These are phyloP conservation scores for Sherardia arvensis DNA, from an alignment of 257 asterid genomes.

Conservation along the genomic window DNA sequence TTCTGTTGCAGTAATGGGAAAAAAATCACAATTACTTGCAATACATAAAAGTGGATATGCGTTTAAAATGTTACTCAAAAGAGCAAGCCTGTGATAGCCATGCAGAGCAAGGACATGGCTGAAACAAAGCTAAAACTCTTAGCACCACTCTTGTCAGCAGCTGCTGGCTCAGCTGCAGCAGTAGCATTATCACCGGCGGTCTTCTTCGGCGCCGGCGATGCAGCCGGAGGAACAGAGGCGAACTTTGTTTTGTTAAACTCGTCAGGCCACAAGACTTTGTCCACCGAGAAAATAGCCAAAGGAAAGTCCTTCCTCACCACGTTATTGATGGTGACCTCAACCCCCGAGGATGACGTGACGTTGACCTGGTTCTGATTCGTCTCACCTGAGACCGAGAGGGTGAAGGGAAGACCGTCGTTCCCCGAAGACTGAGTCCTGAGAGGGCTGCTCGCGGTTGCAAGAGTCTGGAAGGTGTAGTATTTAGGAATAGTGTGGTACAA, in stretches of 20 bases:
- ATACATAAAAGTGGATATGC: background rate
- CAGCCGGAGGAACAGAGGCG: background rate
- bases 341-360: slow-evolving; percentile 30
- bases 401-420: slow-evolving; percentile 38
- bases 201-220: background rate
- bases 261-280: background rate
- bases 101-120: slow-evolving; percentile 23
- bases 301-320: background rate
- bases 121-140: background rate
- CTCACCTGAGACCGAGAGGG: slow-evolving; percentile 30
- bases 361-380: slow-evolving; percentile 43
- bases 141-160: background rate
- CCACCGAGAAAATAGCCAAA: background rate
- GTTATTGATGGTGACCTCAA: background rate
- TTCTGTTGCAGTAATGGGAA: no score
- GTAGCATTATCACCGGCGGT: background rate
- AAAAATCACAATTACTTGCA: background rate
- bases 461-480: slow-evolving; percentile 39
- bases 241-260: background rate
- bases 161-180: background rate
- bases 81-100: slow-evolving; percentile 15
- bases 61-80: background rate
- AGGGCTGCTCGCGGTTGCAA: slow-evolving; percentile 75
- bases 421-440: slow-evolving; percentile 76
- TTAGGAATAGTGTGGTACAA: slow-evolving; percentile 59